phyloP scores from a whole-genome alignment of 2,329 filamentous ascomycete species.

The Trichoderma breve region DNA sequence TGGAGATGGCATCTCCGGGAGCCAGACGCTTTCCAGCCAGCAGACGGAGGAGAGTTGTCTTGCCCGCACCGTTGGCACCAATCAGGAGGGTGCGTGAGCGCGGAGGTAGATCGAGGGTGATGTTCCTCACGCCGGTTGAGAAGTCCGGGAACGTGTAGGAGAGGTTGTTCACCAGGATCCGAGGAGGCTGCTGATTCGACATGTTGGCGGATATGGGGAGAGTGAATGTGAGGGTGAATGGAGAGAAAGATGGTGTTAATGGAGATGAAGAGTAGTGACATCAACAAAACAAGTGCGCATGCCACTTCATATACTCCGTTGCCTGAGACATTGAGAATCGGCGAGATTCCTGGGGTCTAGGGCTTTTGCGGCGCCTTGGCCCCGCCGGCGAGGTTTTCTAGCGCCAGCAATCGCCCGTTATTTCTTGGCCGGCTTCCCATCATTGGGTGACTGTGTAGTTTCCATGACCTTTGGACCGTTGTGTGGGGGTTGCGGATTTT shows the following conservation, averaged over 20 bases:
- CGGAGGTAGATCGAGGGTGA: constrained; percentile 74
- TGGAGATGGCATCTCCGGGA: constrained; percentile 68
- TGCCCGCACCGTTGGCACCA: constrained; percentile 94
- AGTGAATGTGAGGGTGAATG: not conserved
- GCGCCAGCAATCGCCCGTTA: not conserved
- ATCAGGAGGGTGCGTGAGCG: constrained; percentile 87
- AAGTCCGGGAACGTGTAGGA: constrained; percentile 89
- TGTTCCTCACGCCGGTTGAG: constrained; percentile 70
- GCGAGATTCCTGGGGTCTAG: not conserved
- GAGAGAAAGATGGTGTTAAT: not conserved
- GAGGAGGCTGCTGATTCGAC: constrained; percentile 40
- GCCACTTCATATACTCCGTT: not conserved
- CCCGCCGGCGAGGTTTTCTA: constrained; percentile 13
- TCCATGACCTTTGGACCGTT: not conserved
- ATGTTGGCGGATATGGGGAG: not conserved
- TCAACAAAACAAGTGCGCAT: not conserved
- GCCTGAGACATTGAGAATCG: not conserved
- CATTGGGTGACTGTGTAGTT: not conserved
- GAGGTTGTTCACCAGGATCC: constrained; percentile 71
- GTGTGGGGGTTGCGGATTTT: not conserved
- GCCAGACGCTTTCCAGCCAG: constrained; percentile 93
- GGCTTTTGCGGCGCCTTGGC: not conserved
- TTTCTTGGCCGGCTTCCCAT: not conserved
- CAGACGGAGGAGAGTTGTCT: constrained; percentile 92
- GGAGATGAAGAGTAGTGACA: not conserved